Percentiles rank a stretch among this genome's conserved stretches.
Conservation (phyloP, 2,329 filamentous ascomycete species). For the Malbranchea zuffiana region DNA sequence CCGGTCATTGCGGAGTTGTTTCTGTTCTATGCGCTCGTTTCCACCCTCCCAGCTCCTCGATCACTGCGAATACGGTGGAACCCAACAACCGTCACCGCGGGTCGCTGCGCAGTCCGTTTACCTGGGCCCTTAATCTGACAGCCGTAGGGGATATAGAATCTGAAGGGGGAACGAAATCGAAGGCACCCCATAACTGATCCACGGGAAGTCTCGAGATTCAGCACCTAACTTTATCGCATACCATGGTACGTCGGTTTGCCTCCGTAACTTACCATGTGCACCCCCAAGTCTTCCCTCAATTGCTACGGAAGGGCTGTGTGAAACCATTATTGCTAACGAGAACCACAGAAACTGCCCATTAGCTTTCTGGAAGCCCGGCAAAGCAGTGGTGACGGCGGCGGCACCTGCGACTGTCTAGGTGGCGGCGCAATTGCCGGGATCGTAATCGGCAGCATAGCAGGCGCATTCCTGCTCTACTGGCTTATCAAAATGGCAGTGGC, state of each 20-base stretch:
- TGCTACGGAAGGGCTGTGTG: background rate
- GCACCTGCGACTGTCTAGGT: slow-evolving; percentile 21
- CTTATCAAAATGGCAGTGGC: slow-evolving; percentile 22
- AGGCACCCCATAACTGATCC: too few relatives aligned
- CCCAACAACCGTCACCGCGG: too few relatives aligned
- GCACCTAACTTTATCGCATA: too few relatives aligned
- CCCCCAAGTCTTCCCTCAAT: background rate
- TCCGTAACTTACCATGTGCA: slow-evolving; percentile 16
- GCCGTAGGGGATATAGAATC: too few relatives aligned
- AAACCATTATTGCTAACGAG: background rate
- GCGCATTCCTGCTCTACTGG: slow-evolving; percentile 29
- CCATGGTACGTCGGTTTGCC: too few relatives aligned
- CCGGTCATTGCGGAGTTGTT: too few relatives aligned
- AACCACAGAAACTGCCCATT: slow-evolving; percentile 13
- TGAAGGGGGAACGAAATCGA: too few relatives aligned
- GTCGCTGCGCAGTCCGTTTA: too few relatives aligned
- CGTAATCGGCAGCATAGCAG: slow-evolving; percentile 31
- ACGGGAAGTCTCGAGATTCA: background rate
- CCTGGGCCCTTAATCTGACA: too few relatives aligned
- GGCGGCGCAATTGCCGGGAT: slow-evolving; percentile 32
- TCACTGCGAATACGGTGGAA: too few relatives aligned
- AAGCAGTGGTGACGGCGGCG: background rate
- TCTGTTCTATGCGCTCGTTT: too few relatives aligned
- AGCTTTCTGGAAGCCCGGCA: slow-evolving; percentile 18
- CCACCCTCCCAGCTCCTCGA: too few relatives aligned